phyloP scores from a whole-genome alignment of 106 monocot species.

The Dendrobium huoshanense region DNA sequence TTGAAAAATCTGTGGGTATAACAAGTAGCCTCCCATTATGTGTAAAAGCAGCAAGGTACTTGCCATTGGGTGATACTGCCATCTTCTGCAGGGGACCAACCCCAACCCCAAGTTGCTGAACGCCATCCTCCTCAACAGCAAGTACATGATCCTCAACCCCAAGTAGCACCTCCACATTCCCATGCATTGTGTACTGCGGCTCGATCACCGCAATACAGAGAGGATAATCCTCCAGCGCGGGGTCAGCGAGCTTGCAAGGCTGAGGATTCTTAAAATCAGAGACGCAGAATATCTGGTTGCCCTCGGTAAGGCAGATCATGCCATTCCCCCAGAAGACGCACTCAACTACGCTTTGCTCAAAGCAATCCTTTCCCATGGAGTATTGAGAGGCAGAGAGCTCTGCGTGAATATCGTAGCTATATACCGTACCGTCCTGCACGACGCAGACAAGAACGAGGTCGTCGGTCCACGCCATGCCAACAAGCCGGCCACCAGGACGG shows the following conservation, averaged over 20 bases:
- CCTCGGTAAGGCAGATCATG: slow-evolving; percentile 63
- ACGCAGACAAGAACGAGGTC: slow-evolving; percentile 45
- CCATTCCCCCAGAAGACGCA: slow-evolving; percentile 84
- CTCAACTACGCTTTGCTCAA: slow-evolving; percentile 57
- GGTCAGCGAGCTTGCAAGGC: slow-evolving; percentile 59
- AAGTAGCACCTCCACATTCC: slow-evolving; percentile 85
- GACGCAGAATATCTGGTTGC: slow-evolving; percentile 51
- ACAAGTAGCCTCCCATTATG: slow-evolving; percentile 80
- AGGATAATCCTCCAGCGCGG: slow-evolving; percentile 45
- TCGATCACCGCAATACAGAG: slow-evolving; percentile 81
- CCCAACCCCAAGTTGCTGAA: slow-evolving; percentile 52
- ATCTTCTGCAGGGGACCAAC: slow-evolving; percentile 82
- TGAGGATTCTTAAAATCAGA: slow-evolving; percentile 63
- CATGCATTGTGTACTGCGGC: slow-evolving; percentile 90
- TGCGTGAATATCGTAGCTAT: slow-evolving; percentile 52
- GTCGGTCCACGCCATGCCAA: slow-evolving; percentile 79
- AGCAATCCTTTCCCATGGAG: slow-evolving; percentile 72
- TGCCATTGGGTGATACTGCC: slow-evolving; percentile 80
- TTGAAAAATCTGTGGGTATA: slow-evolving; percentile 73
- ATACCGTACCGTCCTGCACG: slow-evolving; percentile 75
- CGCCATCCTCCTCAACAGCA: slow-evolving; percentile 76
- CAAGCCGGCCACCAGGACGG: slow-evolving; percentile 72
- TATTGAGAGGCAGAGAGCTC: slow-evolving; percentile 26
- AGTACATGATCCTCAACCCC: slow-evolving; percentile 61
- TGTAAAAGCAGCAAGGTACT: slow-evolving; percentile 72